Conservation (phyloP, 306 rosid species). For the Urtica urens region DNA sequence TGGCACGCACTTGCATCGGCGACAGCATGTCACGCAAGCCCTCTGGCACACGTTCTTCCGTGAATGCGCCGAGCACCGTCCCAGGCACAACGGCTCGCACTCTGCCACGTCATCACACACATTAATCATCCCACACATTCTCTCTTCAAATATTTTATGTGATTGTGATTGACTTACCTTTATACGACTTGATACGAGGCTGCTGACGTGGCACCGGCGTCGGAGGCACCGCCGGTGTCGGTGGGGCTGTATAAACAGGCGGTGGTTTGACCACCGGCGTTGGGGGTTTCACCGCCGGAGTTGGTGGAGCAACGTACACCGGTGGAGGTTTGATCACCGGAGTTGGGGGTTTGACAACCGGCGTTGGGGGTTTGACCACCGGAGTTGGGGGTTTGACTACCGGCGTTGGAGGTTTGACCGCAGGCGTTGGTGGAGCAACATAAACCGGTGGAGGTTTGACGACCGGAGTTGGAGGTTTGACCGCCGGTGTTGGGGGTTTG, state of each 20-base stretch:
- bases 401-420: slow-evolving; percentile 8
- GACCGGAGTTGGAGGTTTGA: slow-evolving; percentile 3
- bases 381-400: slow-evolving; percentile 22
- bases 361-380: slow-evolving; percentile 8
- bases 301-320: too few species aligned
- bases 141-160: too few species aligned
- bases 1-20: slow-evolving; percentile 83
- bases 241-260: not conserved
- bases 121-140: too few species aligned
- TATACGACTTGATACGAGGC: slow-evolving; percentile 40
- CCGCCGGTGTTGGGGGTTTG: slow-evolving; percentile 13
- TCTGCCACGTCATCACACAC: too few species aligned
- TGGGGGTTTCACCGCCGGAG: slow-evolving; percentile 23
- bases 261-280: slow-evolving; percentile 17
- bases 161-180: slow-evolving; percentile 23
- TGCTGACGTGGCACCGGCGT: not conserved
- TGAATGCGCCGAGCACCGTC: slow-evolving; percentile 48
- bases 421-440: slow-evolving; percentile 5
- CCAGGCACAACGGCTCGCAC: too few species aligned
- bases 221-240: slow-evolving; percentile 12
- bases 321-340: slow-evolving; percentile 1
- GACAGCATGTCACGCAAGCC: slow-evolving; percentile 79
- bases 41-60: slow-evolving; percentile 48
- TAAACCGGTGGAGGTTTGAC: slow-evolving; percentile 14
- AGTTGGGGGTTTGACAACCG: not conserved